phyloP scores from a whole-genome alignment of 2,329 filamentous ascomycete species.

The Fusarium concolor region DNA sequence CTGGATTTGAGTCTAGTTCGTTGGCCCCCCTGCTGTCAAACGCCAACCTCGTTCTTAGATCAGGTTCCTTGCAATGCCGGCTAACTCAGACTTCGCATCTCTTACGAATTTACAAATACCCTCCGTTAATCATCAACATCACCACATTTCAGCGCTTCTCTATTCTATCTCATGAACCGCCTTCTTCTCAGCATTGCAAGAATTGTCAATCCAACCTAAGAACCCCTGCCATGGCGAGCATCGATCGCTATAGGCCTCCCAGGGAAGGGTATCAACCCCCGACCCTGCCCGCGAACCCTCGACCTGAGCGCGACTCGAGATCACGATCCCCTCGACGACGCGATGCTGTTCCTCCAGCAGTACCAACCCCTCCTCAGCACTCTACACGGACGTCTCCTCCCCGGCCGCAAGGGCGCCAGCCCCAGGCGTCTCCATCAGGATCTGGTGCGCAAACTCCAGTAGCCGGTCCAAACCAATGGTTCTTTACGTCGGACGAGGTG shows the following conservation, averaged over 20 bases:
- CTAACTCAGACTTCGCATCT: constrained; percentile 27
- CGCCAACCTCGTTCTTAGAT: constrained; percentile 41
- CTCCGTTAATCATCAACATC: constrained; percentile 20
- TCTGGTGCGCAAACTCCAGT: constrained; percentile 54
- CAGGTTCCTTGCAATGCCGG: constrained; percentile 36
- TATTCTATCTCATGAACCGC: constrained; percentile 43
- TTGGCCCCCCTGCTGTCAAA: constrained; percentile 25
- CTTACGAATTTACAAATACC: constrained; percentile 13
- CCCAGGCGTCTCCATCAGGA: constrained; percentile 57
- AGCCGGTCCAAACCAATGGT: constrained; percentile 76
- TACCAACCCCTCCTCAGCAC: constrained; percentile 69
- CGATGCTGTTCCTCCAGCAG: constrained; percentile 68
- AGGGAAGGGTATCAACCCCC: constrained; percentile 70
- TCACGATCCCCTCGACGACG: constrained; percentile 62
- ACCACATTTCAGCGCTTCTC: constrained; percentile 17
- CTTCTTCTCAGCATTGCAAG: constrained; percentile 23
- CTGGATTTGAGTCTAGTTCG: constrained; percentile 14
- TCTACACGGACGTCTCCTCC: constrained; percentile 67
- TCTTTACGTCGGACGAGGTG: constrained; percentile 87
- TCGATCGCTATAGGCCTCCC: constrained; percentile 68
- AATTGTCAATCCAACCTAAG: constrained; percentile 45
- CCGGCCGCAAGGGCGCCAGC: constrained; percentile 57
- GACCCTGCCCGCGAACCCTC: constrained; percentile 53
- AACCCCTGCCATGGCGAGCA: constrained; percentile 64
- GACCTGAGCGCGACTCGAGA: constrained; percentile 59